Base-by-base conservation (phyloP, 1,284 basidiomycete species). In the Ceratobasidium papillatum region DNA sequence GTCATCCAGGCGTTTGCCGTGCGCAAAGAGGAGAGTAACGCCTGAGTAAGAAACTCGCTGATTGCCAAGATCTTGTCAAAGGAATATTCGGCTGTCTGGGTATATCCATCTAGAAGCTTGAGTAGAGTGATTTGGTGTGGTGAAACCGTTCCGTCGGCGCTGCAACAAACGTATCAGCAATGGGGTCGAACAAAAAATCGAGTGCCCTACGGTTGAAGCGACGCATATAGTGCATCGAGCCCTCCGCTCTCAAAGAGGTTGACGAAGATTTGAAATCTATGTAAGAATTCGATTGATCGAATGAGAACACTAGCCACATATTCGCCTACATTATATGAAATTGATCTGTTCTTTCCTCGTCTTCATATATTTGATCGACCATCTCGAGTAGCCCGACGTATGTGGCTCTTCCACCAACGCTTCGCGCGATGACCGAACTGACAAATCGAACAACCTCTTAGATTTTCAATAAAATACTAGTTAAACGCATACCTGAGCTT, bases 91-190 rank as follows among this genome's bases (percentile, higher is more conserved):
- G 43, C 7, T 36, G 62, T 54, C 77, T 92, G 90, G 68, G 94
- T 83, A 79, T 91, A 90, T 1, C 93, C 92, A 80, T 96, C 95
- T 19, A 95, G 83, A 5, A 96, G 84, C 82, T 95, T 96, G 74
- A 96, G 86, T n/a, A 96, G 82, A 12, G 88, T 91, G 0, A 90
- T 94, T 81, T 96, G 94, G 78, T 91, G 89, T 0, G 94, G 93
- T 2, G 92, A 89, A 51, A 95, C 87, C n/a, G 90, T 84, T 81
- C 95, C 94, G 61, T 86, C 88, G 32, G 84, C 77, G 76, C 93
- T 94, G 80, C 58, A 69, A 62, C 43, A 49, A 2, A 32, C 59
- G 58, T 19, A 30, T 65, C 14, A 36, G 69, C 36, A 64, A 30
- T 58, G 19, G 12, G 32, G 9, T 9, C 30, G 5, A 17, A 34